A percentile compares a stretch with the other conserved stretches of the same genome.
phyloP scores from a whole-genome alignment of 805 yeast species.

The Yarrowia porcina region DNA sequence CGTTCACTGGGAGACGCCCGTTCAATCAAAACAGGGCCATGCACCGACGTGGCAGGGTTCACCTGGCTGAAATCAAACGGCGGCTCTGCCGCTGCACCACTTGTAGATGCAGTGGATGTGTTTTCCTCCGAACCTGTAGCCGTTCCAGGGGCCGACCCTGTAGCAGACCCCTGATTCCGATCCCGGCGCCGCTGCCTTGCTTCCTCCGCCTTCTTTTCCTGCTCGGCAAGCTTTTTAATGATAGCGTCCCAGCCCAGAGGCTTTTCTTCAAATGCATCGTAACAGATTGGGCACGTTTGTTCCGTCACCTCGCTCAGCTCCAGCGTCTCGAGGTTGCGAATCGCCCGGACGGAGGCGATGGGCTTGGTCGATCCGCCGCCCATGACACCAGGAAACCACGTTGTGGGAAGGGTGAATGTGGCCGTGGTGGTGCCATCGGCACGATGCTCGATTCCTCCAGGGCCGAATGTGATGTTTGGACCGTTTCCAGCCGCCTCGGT shows the following conservation, averaged over 20 bases:
- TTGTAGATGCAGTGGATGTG: not conserved
- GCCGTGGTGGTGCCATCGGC: conserved; percentile 8
- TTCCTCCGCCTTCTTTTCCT: not conserved
- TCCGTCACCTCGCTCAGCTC: not conserved
- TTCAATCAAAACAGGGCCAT: not conserved
- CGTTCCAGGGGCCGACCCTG: no score
- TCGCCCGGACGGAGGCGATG: not conserved
- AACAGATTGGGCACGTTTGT: conserved; percentile 10
- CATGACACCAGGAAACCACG: not conserved
- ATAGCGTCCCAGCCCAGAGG: conserved; percentile 22
- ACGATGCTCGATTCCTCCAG: not conserved
- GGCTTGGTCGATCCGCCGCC: conserved; percentile 2
- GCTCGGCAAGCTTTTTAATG: not conserved
- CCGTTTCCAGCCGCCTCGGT: not conserved
- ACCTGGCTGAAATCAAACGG: not conserved
- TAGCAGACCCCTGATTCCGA: no score
- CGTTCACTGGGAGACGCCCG: not conserved
- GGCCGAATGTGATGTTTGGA: not conserved
- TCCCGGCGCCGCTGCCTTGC: not conserved
- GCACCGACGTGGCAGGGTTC: not conserved
- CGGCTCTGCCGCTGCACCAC: not conserved
- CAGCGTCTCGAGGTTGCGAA: conserved; percentile 6
- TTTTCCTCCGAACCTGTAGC: not conserved
- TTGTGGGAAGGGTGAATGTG: conserved; percentile 11
- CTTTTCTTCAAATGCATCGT: conserved; percentile 11